Conservation (phyloP, 73 alveolate species). For the Diophrys sp. region DNA sequence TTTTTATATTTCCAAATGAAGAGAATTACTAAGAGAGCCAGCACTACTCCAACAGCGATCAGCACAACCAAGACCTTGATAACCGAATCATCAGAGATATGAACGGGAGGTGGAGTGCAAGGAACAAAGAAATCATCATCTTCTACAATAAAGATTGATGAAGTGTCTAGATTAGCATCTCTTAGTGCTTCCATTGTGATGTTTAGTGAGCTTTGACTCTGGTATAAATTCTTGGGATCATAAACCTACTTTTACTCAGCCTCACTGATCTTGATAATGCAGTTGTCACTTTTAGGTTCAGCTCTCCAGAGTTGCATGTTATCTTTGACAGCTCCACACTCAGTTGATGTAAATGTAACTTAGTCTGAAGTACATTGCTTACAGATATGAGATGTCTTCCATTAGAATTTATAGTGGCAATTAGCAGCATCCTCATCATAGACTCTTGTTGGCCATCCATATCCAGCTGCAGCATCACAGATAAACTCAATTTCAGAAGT, state of each 20-base stretch:
- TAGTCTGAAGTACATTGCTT: neutral
- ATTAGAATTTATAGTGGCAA: neutral
- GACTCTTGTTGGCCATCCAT: neutral
- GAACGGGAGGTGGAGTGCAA: neutral
- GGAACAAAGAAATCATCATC: neutral
- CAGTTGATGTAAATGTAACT: neutral
- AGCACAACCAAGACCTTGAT: neutral
- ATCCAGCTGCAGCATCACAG: neutral
- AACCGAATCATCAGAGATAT: neutral
- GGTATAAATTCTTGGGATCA: neutral
- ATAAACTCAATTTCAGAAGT: neutral
- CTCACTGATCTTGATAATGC: no score
- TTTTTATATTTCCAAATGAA: neutral
- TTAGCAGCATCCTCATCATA: neutral
- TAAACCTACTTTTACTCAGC: neutral
- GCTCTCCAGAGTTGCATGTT: neutral
- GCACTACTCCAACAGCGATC: neutral
- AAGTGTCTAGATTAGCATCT: neutral
- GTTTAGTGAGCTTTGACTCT: neutral
- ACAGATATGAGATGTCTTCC: slow-evolving; percentile 1
- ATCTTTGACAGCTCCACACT: neutral
- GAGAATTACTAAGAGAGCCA: neutral
- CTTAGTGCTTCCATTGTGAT: neutral
- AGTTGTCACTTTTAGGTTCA: neutral
- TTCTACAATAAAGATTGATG: neutral